Evolutionary conservation across 345 rosid genomes (phyloP), one percentile per base, ranked within the genome.

Genomic region (Draba incana): DNA sequence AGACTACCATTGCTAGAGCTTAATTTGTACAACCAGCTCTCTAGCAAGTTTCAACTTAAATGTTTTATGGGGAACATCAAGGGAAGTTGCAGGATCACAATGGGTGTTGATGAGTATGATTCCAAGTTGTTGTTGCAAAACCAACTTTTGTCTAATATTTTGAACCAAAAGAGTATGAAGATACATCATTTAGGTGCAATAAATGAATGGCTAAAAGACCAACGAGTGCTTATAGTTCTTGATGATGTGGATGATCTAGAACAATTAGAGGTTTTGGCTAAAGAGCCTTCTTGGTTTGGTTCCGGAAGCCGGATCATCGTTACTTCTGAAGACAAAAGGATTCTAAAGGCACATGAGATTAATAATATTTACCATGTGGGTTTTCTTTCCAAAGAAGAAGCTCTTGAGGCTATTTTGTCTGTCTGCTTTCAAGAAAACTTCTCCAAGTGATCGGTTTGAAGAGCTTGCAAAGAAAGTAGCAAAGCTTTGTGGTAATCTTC

Each of bases 131-230:
- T 2, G 10, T 20, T 60, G 14, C 28, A 60, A 42, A 20, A 3
- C 2, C 60, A 15, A 23, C 13, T 16, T 23, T 35, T 60, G 1
- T 42, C 0, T 9, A n/a, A 31, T 2, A 0, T 47, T 35, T 20
- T 76, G 20, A 4, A 49, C 39, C 59, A 47, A 10, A 3, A 0
- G 1, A 2, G 3, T n/a, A 71, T 85, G 44, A 75, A 54, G 53
- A 6, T 31, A 41, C 38, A 35, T 35, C 27, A 28, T 28, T 7
- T 57, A n/a, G 12, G 44, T 15, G 14, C 39, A 16, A 33, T 57
- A 13, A n/a, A 39, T 1, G 39, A 16, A n/a, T 11, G 58, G 27
- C 9, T 64, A 16, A 10, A 4, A 1, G 82, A 65, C 2, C 38
- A 35, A 14, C 3, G 49, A 48, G 52, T 48, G 28, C 52, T 48